phyloP scores from a whole-genome alignment of 2,329 filamentous ascomycete genomes.

The Graphilbum sp. region DNA sequence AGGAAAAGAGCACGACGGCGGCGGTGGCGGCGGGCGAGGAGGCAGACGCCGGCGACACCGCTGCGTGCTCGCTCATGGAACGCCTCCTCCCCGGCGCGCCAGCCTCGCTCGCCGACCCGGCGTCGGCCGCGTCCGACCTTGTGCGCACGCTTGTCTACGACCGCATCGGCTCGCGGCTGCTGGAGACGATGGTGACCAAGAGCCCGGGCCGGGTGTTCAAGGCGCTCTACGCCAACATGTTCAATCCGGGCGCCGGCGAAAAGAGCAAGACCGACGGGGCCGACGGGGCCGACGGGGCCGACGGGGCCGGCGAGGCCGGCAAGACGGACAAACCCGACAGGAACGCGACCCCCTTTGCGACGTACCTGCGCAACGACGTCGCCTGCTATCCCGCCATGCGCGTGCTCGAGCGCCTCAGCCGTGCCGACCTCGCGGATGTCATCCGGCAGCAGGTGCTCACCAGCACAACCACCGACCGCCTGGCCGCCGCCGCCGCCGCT shows the following conservation, averaged over 20 bases:
- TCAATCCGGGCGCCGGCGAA: conserved; percentile 28
- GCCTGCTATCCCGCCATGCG: conserved; percentile 76
- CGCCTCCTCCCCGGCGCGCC: conserved; percentile 63
- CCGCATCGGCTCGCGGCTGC: conserved; percentile 70
- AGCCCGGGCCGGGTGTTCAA: conserved; percentile 86
- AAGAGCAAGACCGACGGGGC: no score
- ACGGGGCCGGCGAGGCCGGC: not conserved
- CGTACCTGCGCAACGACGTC: conserved; percentile 74
- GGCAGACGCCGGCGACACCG: not conserved
- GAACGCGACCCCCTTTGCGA: conserved; percentile 35
- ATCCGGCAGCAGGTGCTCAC: conserved; percentile 54
- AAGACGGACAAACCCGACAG: not conserved
- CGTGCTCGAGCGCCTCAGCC: conserved; percentile 68
- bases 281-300: no score
- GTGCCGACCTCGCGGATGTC: conserved; percentile 65
- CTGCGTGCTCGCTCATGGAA: conserved; percentile 41
- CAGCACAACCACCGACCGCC: conserved; percentile 61
- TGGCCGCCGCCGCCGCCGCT: conserved; percentile 27
- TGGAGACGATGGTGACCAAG: conserved; percentile 71
- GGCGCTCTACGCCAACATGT: conserved; percentile 61
- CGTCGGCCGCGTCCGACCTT: conserved; percentile 58
- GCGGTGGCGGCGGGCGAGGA: conserved; percentile 10
- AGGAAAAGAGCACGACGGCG: conserved; percentile 37
- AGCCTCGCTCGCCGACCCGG: conserved; percentile 52
- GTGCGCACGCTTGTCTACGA: conserved; percentile 82